Evolutionary conservation across 1,284 basidiomycete species (phyloP).

Genomic region (Ganoderma meredithae): DNA sequence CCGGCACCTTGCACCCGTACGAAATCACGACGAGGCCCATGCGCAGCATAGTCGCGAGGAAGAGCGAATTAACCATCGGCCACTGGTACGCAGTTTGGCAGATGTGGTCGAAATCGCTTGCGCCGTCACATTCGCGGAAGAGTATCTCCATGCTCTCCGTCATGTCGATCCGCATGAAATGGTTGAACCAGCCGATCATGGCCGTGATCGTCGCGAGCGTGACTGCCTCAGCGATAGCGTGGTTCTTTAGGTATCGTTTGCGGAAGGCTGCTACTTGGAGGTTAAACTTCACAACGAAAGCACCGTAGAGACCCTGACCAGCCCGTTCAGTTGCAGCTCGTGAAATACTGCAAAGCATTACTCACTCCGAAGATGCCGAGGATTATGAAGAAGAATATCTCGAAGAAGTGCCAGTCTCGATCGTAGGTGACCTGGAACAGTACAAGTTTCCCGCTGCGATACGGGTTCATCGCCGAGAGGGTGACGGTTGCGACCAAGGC

Average conservation of each 20-base stretch:
- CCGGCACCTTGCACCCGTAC: conserved; percentile 97
- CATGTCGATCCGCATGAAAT: conserved; percentile 97
- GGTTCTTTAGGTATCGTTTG: conserved; percentile 84
- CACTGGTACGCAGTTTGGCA: conserved; percentile 97
- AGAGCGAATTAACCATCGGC: conserved; percentile 92
- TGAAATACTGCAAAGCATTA: conserved; percentile 11
- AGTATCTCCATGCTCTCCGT: conserved; percentile 96
- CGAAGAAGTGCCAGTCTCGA: conserved; percentile 99
- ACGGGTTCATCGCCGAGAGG: conserved; percentile 95
- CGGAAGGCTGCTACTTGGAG: conserved; percentile 95
- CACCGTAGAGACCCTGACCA: conserved; percentile 91
- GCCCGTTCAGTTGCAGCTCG: not conserved
- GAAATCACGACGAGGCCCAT: conserved; percentile 90
- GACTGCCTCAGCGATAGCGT: conserved; percentile 92
- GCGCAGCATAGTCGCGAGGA: conserved; percentile 92
- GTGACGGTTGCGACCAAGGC: conserved; percentile 97
- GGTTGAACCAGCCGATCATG: conserved; percentile 93
- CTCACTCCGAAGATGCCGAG: conserved; percentile 94
- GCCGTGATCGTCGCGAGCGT: conserved; percentile 89
- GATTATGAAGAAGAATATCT: conserved; percentile 95
- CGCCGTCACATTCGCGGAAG: conserved; percentile 96
- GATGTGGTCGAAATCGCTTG: conserved; percentile 90
- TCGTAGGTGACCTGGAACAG: conserved; percentile 94
- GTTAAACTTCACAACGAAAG: conserved; percentile 97
- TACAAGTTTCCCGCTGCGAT: conserved; percentile 97